Percentiles rank a stretch among this genome's conserved stretches.
Evolutionary conservation across 768 basidiomycete species (phyloP).

Genomic region (Pulveroboletus sp.): DNA sequence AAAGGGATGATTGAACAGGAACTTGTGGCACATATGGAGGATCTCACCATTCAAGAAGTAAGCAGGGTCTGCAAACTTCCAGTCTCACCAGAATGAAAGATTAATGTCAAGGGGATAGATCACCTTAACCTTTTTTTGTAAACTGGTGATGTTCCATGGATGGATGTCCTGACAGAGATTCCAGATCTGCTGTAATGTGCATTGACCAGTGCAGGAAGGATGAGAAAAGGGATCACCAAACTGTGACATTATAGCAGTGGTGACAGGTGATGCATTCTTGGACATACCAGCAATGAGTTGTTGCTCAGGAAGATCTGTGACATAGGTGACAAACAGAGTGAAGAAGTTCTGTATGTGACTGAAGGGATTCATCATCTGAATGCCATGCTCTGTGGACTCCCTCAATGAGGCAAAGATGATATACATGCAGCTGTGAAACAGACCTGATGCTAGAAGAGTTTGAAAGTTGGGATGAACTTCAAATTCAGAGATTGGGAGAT

Average conservation of each 20-base stretch:
- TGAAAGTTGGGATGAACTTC: not conserved
- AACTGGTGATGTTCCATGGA: slow-evolving; percentile 26
- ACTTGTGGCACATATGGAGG: slow-evolving; percentile 4
- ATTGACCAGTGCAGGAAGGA: not conserved
- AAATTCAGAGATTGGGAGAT: not conserved
- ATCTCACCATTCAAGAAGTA: slow-evolving; percentile 5
- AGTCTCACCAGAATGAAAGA: not conserved
- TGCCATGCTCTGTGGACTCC: not conserved
- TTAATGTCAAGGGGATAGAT: not conserved
- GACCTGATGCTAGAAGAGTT: too few relatives aligned
- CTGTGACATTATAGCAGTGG: slow-evolving; percentile 1
- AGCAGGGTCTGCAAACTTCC: not conserved
- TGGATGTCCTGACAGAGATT: not conserved
- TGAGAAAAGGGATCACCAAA: slow-evolving; percentile 12
- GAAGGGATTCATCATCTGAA: slow-evolving; percentile 22
- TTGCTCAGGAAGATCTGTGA: too few relatives aligned
- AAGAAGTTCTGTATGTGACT: slow-evolving; percentile 1
- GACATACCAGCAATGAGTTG: too few relatives aligned
- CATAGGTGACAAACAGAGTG: slow-evolving; percentile 13
- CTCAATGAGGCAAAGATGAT: too few relatives aligned
- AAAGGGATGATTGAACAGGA: slow-evolving; percentile 7
- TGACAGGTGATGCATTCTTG: slow-evolving; percentile 15
- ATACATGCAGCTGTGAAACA: too few relatives aligned
- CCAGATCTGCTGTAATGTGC: slow-evolving; percentile 1
- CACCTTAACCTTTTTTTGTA: slow-evolving; percentile 7